Evolutionary conservation across 352 stramenopile genomes (phyloP), one percentile per base, ranked within the genome.

Genomic region (Blastocystis sp.): DNA sequence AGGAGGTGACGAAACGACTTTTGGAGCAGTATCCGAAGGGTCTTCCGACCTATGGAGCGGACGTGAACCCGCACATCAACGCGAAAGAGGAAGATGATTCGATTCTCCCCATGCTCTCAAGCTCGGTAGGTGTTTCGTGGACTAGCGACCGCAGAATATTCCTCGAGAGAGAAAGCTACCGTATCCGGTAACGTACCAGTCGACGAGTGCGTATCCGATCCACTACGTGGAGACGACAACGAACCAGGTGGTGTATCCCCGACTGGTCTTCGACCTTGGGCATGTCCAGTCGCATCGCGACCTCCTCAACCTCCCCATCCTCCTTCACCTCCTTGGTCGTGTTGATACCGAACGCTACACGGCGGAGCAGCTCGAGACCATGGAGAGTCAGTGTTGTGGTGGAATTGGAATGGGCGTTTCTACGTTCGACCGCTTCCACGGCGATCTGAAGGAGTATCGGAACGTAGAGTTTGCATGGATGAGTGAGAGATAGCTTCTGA

Each of bases 221-320:
- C 69, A 81, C 29, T 81, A 42, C 14, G 18, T 81, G 32, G 49
- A 40, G 24, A 81, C 69, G 21, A 34, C 44, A 0, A 81, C 69
- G 7, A 81, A 81, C 53, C 27, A 65, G 21, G 42, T 81, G 1
- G 32, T 81, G 21, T 81, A 81, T 18, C 69, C 69, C 44, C 46
- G 69, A 0, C 51, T 81, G 1, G 7, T 81, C 6, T 81, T 81
- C 51, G 36, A 81, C 42, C 24, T 81, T 2, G 29, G 29, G 1
- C 34, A 64, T n/a, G 1, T 81, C 11, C 14, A 29, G 7, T 81
- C 69, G 3, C 24, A 27, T 16, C 69, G 69, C 16, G 69, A 81
- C 42, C 27, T 81, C 44, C 24, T 81, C 16, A 81, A 81, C 27
- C 46, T 81, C 18, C 69, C 69, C 8, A 38, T 81, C 18, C 48